A percentile compares a stretch with the other conserved stretches of the same genome.
Evolutionary conservation across 257 asterid genomes (phyloP).

Genomic region (Cordia subcordata): DNA sequence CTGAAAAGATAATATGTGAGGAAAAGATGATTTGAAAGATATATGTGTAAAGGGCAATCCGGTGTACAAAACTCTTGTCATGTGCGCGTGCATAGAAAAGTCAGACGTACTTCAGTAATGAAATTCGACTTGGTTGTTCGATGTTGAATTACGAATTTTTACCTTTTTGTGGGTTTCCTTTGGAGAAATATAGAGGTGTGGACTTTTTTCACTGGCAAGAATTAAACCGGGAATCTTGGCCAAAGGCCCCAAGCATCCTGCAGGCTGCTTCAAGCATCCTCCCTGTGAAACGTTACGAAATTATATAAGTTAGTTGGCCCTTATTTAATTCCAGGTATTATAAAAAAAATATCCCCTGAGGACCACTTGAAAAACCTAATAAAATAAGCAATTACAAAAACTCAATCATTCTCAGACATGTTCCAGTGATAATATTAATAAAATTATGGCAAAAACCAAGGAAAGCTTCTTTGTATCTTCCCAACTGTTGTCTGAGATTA

Average conservation of each 20-base stretch:
- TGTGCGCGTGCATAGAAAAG: no score
- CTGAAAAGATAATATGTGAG: no score
- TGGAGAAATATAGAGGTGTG: not conserved
- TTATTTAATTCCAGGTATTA: not conserved
- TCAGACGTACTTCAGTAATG: no score
- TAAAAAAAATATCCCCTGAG: not conserved
- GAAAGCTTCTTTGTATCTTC: slow-evolving; percentile 5
- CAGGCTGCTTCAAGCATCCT: slow-evolving; percentile 30
- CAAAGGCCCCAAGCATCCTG: slow-evolving; percentile 18
- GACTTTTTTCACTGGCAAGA: slow-evolving; percentile 5
- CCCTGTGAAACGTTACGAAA: slow-evolving; percentile 13
- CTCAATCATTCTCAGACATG: slow-evolving; percentile 4
- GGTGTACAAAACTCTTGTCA: no score
- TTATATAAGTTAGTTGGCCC: not conserved
- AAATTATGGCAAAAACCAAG: not conserved
- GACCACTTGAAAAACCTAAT: slow-evolving; percentile 5
- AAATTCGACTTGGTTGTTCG: not conserved
- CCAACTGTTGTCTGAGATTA: not conserved
- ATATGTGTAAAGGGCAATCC: no score
- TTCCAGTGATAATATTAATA: not conserved
- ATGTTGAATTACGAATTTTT: no score
- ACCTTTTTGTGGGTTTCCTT: not conserved
- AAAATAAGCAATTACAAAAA: not conserved
- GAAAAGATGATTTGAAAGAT: no score
- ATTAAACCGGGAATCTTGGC: slow-evolving; percentile 21